Percentiles rank a stretch among this genome's conserved stretches.
phyloP scores from a whole-genome alignment of 73 alveolate species.

The Paramecium octaurelia region DNA sequence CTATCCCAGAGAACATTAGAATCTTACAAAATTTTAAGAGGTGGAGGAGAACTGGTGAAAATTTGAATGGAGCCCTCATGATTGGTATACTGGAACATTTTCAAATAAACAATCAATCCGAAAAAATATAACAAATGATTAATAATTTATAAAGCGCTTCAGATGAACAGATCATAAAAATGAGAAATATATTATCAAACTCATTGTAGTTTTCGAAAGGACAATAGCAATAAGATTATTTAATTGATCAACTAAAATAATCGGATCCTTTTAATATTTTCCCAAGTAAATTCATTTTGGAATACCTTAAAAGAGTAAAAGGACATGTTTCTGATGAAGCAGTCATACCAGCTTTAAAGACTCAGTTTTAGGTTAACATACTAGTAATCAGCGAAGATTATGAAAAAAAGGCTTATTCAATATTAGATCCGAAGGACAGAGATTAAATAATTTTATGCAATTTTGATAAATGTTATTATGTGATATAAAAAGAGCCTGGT shows the following conservation, averaged over 20 bases:
- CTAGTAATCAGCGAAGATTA: neutral
- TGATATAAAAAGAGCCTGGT: neutral
- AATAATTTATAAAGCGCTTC: neutral
- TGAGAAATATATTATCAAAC: neutral
- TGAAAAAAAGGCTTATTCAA: neutral
- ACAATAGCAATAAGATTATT: neutral
- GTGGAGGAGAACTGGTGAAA: neutral
- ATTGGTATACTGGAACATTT: neutral
- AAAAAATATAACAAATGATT: neutral
- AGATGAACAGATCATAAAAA: neutral
- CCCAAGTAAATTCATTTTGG: neutral
- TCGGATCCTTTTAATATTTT: neutral
- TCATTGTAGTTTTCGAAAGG: neutral
- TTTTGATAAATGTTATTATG: neutral
- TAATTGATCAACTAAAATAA: neutral
- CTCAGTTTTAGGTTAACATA: neutral
- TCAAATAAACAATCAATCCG: neutral
- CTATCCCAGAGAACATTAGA: neutral
- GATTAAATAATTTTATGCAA: neutral
- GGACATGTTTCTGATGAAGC: neutral
- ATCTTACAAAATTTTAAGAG: neutral
- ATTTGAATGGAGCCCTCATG: neutral
- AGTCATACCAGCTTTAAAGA: neutral
- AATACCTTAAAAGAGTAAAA: neutral
- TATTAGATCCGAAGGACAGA: neutral